phyloP scores from a whole-genome alignment of 2,329 filamentous ascomycete species.

The Trichoderma sp. region DNA sequence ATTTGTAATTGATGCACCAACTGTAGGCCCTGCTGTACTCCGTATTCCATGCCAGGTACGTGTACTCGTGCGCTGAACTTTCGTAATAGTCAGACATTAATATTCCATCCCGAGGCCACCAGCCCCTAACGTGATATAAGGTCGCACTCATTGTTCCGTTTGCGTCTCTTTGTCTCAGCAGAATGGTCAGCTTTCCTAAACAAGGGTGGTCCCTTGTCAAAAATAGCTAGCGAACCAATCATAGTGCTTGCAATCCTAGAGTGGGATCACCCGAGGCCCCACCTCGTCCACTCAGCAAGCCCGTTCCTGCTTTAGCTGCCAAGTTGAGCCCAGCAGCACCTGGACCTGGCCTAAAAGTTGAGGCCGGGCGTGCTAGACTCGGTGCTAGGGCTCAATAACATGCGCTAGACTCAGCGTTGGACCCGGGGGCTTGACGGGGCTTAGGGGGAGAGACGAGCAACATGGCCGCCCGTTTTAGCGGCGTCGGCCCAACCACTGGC shows the following conservation, averaged over 20 bases:
- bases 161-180: conserved; percentile 9
- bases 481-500: conserved; percentile 8
- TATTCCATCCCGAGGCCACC: not conserved
- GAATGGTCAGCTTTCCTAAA: conserved; percentile 9
- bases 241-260: not conserved
- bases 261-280: conserved; percentile 16
- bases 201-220: conserved; percentile 8
- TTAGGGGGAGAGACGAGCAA: not conserved
- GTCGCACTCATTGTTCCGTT: not conserved
- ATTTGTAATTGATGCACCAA: not conserved
- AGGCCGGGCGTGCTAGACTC: not conserved
- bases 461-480: not conserved
- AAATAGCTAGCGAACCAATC: not conserved
- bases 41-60: not conserved
- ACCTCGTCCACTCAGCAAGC: conserved; percentile 18
- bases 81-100: not conserved
- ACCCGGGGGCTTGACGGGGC: not conserved
- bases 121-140: not conserved
- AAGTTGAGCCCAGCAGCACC: conserved; percentile 11
- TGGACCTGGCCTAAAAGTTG: not conserved
- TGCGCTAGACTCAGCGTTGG: not conserved
- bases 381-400: not conserved
- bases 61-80: not conserved
- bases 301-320: conserved; percentile 24
- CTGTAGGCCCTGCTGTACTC: not conserved